Conservation (phyloP, 441 rosid genomes). For the Iberis amara region DNA sequence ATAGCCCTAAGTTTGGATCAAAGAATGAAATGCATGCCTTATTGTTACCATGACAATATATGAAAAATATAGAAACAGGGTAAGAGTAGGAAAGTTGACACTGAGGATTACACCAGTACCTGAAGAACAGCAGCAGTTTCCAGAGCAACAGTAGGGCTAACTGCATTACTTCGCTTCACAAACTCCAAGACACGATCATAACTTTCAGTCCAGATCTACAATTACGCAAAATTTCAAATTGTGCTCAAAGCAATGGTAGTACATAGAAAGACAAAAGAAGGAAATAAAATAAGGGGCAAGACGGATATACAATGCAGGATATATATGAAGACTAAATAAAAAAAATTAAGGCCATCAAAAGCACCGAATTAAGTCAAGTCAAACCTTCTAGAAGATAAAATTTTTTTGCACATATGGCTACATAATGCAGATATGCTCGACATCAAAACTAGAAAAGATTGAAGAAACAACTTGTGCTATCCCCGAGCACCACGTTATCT, state of each 20-base stretch:
- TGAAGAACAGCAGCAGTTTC: constrained; percentile 99
- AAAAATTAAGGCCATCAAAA: not conserved
- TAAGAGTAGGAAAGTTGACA: constrained; percentile 2
- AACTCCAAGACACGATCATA: constrained; percentile 87
- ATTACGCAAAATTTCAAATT: constrained; percentile 21
- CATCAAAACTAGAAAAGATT: not conserved
- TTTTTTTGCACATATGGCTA: not conserved
- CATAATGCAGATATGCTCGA: not conserved
- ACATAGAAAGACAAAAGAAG: constrained; percentile 6
- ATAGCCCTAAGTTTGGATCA: constrained; percentile 3
- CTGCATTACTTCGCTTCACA: constrained; percentile 90
- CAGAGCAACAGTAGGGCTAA: constrained; percentile 87
- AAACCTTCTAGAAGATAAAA: constrained; percentile 1
- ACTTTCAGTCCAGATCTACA: constrained; percentile 86
- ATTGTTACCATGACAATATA: constrained; percentile 6
- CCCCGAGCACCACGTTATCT: not conserved
- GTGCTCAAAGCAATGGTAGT: not conserved
- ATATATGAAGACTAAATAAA: constrained; percentile 6
- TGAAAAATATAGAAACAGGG: not conserved
- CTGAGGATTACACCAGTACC: constrained; percentile 48
- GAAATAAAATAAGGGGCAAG: not conserved
- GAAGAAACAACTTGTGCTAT: not conserved
- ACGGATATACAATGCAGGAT: not conserved
- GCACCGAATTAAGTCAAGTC: not conserved
- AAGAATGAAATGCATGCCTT: constrained; percentile 14